These are phyloP conservation scores for Xerocomellus amylosporus DNA, from an alignment of 768 basidiomycete species.

Conservation along the genomic window DNA sequence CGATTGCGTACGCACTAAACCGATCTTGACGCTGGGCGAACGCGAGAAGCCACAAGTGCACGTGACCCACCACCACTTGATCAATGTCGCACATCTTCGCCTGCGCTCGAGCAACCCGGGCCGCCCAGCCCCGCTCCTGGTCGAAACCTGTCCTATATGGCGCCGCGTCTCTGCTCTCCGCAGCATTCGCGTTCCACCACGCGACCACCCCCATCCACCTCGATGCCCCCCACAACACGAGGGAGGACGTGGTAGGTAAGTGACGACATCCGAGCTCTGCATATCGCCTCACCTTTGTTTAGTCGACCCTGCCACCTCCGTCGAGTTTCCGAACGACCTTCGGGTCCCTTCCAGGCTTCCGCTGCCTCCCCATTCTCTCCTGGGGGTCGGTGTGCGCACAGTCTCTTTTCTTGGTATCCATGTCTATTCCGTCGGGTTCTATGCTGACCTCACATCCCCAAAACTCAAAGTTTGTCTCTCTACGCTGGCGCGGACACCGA, in stretches of 20 bases:
- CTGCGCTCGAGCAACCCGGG: background rate
- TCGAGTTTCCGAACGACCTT: conserved; percentile 68
- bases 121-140: conserved; percentile 4
- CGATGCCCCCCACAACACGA: conserved; percentile 37
- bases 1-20: conserved; percentile 13
- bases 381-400: conserved; percentile 84
- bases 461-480: conserved; percentile 48
- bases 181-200: conserved; percentile 28
- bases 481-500: background rate
- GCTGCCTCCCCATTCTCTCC: conserved; percentile 60
- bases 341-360: conserved; percentile 61
- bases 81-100: conserved; percentile 9
- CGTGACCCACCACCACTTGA: conserved; percentile 9
- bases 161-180: conserved; percentile 33
- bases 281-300: background rate
- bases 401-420: conserved; percentile 87
- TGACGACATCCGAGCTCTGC: background rate
- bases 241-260: conserved; percentile 23
- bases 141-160: conserved; percentile 32
- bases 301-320: conserved; percentile 75
- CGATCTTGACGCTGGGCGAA: background rate
- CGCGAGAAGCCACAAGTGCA: background rate
- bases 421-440: conserved; percentile 90
- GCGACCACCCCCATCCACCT: conserved; percentile 37
- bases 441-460: conserved; percentile 74